Base-by-base conservation (phyloP, 1,139 yeast genomes). In the Yamadazyma mexicana region DNA sequence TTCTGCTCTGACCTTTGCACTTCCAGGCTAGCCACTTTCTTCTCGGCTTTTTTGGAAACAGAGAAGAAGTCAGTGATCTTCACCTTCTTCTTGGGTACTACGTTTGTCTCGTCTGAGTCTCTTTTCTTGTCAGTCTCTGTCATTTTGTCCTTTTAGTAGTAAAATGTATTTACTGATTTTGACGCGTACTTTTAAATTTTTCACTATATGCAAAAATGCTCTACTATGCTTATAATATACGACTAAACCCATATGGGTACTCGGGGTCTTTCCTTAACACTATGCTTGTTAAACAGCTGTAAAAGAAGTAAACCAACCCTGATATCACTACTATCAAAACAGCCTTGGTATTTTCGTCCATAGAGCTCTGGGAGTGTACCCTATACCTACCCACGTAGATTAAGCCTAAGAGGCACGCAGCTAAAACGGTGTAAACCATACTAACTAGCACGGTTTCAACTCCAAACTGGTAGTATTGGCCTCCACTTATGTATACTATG, bases 401-500 rank as follows among this genome's bases (percentile, higher is more conserved):
- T 38, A 83, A 53, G 1, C 55, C 34, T n/a, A 77, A 48, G 9
- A 75, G 42, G 5, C 70, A 43, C 1, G 59, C 40, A 3, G 74
- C 75, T 50, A 82, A 62, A 1, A 59, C 47, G 10, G 71, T 47
- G 52, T 85, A 86, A 39, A 69, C 62, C 3, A 56, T 55, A 0
- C 77, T 75, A 3, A 83, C 71, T 8, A 79, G 55, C 5, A 77
- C 52, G 2, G 81, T 70, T 55, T 85, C 94, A 4, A 76, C 60
- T 1, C 92, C 92, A 58, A 83, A 80, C 56, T 84, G 92, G 64
- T 79, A 80, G 42, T 73, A 76, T 6, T 62, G 58, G 1, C 86
- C 87, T 5, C 87, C 87, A 47, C 85, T 75, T 37, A 81, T 75
- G 48, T 66, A 69, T 57, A 83, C 59, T 5, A 65, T 60, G 5